These are phyloP conservation scores for Vicia villosa DNA, from an alignment of 306 rosid genomes.

Conservation along the genomic window DNA sequence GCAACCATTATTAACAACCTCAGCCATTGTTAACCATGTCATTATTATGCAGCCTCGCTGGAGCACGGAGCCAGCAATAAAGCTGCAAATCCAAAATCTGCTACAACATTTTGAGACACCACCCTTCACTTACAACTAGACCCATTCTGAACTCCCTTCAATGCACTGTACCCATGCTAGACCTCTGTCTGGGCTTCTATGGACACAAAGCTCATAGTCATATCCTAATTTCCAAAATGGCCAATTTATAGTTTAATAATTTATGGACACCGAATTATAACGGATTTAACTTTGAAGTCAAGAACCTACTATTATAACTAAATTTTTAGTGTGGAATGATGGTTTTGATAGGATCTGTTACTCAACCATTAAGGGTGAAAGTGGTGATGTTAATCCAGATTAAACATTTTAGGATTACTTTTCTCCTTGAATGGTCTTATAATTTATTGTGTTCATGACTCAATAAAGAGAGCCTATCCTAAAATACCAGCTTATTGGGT, in stretches of 20 bases:
- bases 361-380: background rate
- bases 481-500: background rate
- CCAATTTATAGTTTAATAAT: background rate
- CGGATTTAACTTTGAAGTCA: background rate
- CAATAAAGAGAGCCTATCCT: background rate
- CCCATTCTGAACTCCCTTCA: background rate
- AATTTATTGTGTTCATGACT: background rate
- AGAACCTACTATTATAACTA: background rate
- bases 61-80: background rate
- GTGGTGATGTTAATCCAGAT: conserved; percentile 3
- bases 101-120: background rate
- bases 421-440: background rate
- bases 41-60: background rate
- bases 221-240: background rate
- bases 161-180: background rate
- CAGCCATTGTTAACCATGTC: background rate
- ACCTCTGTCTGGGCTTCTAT: background rate
- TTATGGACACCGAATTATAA: background rate
- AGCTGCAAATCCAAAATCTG: background rate
- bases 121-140: background rate
- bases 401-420: background rate
- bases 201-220: background rate
- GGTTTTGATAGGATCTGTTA: background rate
- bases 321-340: background rate
- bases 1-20: background rate